Evolutionary conservation across 225 moss, liverwort and hornwort species (phyloP).

Genomic region (Anthoceros angustus): DNA sequence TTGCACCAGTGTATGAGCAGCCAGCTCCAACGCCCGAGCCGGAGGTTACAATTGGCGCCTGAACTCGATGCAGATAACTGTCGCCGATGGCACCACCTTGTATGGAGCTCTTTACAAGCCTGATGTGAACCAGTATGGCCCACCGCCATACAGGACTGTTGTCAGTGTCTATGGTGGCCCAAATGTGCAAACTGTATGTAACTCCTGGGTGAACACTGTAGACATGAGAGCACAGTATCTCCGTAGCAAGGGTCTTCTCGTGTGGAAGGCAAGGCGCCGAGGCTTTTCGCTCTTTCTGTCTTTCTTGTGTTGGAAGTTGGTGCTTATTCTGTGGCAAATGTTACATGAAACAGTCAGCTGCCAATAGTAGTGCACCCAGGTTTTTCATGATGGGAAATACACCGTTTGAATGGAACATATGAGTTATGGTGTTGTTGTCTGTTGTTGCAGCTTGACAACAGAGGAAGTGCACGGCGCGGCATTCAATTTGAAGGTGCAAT

Average conservation of each 20-base stretch:
- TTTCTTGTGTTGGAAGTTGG: neutral
- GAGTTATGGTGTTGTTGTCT: neutral
- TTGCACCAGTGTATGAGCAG: conserved; percentile 90
- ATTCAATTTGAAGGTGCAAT: conserved; percentile 90
- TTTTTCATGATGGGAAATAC: neutral
- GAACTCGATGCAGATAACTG: conserved; percentile 64
- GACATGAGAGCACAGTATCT: conserved; percentile 99
- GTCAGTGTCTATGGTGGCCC: conserved; percentile 99
- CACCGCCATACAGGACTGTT: conserved; percentile 80
- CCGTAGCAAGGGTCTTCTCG: conserved; percentile 88
- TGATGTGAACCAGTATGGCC: conserved; percentile 78
- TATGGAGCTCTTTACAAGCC: conserved; percentile 91
- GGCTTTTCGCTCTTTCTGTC: conserved; percentile 7
- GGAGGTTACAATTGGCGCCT: conserved; percentile 84
- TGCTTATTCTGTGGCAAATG: conserved; percentile 3
- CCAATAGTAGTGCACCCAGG: neutral
- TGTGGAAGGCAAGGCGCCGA: conserved; percentile 66
- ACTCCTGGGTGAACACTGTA: conserved; percentile 99
- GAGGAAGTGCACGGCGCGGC: conserved; percentile 91
- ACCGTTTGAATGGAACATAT: neutral
- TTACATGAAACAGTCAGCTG: neutral
- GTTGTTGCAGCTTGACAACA: conserved; percentile 67
- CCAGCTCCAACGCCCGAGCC: conserved; percentile 74
- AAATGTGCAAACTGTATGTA: conserved; percentile 98
- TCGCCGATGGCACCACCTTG: conserved; percentile 62